phyloP scores from a whole-genome alignment of 2,329 filamentous ascomycete genomes.

The Colletotrichum euphorbiae region DNA sequence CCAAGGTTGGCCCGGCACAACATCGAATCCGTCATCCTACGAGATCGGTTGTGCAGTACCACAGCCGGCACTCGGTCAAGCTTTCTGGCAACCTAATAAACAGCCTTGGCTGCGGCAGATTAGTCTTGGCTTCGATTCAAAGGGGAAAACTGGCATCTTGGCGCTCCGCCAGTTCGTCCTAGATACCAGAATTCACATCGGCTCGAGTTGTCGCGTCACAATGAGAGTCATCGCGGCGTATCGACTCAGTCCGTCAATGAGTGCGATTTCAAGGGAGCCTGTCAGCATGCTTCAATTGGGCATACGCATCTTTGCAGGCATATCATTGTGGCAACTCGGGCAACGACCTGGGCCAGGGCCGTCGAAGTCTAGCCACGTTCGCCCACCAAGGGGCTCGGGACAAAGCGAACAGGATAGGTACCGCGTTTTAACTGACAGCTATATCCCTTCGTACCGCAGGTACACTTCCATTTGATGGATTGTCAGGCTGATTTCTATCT shows the following conservation, averaged over 20 bases:
- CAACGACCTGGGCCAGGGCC: not conserved
- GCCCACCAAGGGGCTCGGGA: conserved; percentile 13
- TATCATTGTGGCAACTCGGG: conserved; percentile 22
- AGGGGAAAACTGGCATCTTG: conserved; percentile 16
- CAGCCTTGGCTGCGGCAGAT: conserved; percentile 1
- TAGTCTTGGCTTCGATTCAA: conserved; percentile 7
- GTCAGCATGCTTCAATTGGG: not conserved
- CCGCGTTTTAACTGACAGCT: not conserved
- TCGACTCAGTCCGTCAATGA: not conserved
- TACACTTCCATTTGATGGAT: conserved; percentile 2
- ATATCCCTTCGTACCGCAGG: conserved; percentile 15
- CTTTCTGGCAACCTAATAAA: conserved; percentile 11
- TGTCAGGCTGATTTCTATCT: not conserved
- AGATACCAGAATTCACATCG: conserved; percentile 6
- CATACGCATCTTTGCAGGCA: conserved; percentile 5
- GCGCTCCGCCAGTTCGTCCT: not conserved
- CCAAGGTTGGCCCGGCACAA: conserved; percentile 11
- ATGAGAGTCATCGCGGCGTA: not conserved
- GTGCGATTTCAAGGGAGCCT: not conserved
- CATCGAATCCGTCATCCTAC: not conserved
- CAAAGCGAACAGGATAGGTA: conserved; percentile 11
- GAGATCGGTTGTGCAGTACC: not conserved
- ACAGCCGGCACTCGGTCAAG: conserved; percentile 13
- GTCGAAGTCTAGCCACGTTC: conserved; percentile 22
- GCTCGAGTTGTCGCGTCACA: conserved; percentile 1